Conservation (phyloP, 176 grass and related monocot species). For the Typha latifolia region DNA sequence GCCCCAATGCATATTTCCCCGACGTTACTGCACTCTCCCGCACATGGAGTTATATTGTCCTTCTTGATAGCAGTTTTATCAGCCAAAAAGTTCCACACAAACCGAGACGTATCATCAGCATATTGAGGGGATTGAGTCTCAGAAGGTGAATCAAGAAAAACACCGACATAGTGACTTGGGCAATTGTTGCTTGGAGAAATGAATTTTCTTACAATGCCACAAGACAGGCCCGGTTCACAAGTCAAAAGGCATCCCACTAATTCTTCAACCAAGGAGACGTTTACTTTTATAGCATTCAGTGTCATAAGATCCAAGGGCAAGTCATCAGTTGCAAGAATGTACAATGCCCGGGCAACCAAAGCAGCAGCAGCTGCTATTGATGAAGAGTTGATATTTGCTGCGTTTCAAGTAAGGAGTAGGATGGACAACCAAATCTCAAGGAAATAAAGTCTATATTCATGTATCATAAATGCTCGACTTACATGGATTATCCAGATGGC, state of each 20-base stretch:
- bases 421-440: neutral
- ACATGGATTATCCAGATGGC: slow-evolving; percentile 69
- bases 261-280: slow-evolving; percentile 73
- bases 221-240: slow-evolving; percentile 84
- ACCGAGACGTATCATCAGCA: slow-evolving; percentile 85
- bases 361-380: slow-evolving; percentile 75
- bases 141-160: slow-evolving; percentile 57
- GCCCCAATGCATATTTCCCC: slow-evolving; percentile 56
- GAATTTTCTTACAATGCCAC: slow-evolving; percentile 51
- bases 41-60: slow-evolving; percentile 45
- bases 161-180: slow-evolving; percentile 92
- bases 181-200: slow-evolving; percentile 62
- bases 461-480: slow-evolving; percentile 22
- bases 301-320: slow-evolving; percentile 54
- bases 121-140: slow-evolving; percentile 44
- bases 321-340: slow-evolving; percentile 63
- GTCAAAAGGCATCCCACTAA: slow-evolving; percentile 64
- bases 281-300: slow-evolving; percentile 81
- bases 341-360: slow-evolving; percentile 63
- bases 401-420: neutral
- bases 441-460: neutral
- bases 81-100: slow-evolving; percentile 91
- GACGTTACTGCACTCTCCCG: slow-evolving; percentile 44
- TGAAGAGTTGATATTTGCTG: slow-evolving; percentile 83
- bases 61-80: slow-evolving; percentile 39